These are phyloP conservation scores for Pichia sp. DNA, from an alignment of 1,139 yeast genomes.

Conservation along the genomic window DNA sequence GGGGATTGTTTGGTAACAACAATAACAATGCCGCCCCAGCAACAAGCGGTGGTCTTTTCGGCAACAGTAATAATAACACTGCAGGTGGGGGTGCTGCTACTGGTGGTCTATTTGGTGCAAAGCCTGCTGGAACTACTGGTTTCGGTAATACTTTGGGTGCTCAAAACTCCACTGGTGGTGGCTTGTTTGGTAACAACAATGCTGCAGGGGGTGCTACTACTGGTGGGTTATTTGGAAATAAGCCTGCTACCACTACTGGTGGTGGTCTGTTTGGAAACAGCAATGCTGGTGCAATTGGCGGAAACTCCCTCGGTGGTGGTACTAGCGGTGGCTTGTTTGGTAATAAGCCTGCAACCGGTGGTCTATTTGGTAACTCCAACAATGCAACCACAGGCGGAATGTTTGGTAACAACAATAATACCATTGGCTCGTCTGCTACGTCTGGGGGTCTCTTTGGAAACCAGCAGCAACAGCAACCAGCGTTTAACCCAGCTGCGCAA, in stretches of 20 bases:
- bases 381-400: constrained; percentile 23
- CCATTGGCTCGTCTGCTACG: constrained; percentile 2
- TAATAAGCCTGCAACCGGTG: constrained; percentile 15
- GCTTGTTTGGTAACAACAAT: constrained; percentile 10
- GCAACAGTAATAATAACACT: constrained; percentile 2
- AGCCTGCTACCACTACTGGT: constrained; percentile 16
- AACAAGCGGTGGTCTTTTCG: constrained; percentile 8
- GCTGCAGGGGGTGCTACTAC: constrained; percentile 14
- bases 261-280: constrained; percentile 31
- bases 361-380: constrained; percentile 23
- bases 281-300: constrained; percentile 5
- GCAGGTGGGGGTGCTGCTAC: constrained; percentile 21
- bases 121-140: constrained; percentile 4
- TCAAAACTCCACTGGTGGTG: constrained; percentile 13
- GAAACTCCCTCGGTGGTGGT: constrained; percentile 20
- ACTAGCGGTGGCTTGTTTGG: constrained; percentile 32
- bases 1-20: constrained; percentile 16
- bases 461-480: constrained; percentile 10
- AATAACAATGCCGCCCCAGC: constrained; percentile 10
- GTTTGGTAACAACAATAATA: constrained; percentile 25
- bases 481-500: constrained; percentile 20
- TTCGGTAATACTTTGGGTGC: constrained; percentile 30
- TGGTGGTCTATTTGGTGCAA: constrained; percentile 19
- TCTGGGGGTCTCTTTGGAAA: constrained; percentile 31
- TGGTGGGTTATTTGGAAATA: constrained; percentile 23